Conservation (phyloP, 192 early-diverging fungal species). For the Rhizoclosmatium globosum region DNA sequence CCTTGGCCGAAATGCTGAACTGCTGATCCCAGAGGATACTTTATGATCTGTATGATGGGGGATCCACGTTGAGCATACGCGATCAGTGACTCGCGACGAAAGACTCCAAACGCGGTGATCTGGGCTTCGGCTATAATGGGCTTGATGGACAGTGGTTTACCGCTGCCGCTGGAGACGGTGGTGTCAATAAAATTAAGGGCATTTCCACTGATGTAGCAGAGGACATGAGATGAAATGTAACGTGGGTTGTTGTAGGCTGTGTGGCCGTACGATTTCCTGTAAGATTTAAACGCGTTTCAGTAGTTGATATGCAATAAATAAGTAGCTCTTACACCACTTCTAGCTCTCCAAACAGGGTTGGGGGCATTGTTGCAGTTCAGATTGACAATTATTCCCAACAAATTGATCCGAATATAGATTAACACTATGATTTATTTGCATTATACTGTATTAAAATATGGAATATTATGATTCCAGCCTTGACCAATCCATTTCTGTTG, state of each 20-base stretch:
- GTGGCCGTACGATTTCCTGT: conserved; percentile 57
- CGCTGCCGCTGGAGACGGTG: not conserved
- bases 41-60: conserved; percentile 49
- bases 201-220: conserved; percentile 60
- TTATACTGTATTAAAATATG: too few species aligned
- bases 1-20: conserved; percentile 3
- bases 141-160: conserved; percentile 13
- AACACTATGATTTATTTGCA: too few species aligned
- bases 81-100: conserved; percentile 47
- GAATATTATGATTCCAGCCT: too few species aligned
- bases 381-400: not conserved
- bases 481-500: too few species aligned
- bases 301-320: not conserved
- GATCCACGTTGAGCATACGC: conserved; percentile 54
- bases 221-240: conserved; percentile 41
- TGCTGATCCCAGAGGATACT: conserved; percentile 51
- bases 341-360: conserved; percentile 53
- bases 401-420: too few species aligned
- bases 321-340: conserved; percentile 46
- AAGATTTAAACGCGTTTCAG: not conserved
- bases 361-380: conserved; percentile 41
- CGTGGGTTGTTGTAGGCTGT: conserved; percentile 35
- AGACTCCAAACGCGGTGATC: conserved; percentile 57
- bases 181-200: conserved; percentile 54
- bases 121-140: conserved; percentile 45